Conservation (phyloP, 2,329 filamentous ascomycete species). For the Ophiostoma sp. region DNA sequence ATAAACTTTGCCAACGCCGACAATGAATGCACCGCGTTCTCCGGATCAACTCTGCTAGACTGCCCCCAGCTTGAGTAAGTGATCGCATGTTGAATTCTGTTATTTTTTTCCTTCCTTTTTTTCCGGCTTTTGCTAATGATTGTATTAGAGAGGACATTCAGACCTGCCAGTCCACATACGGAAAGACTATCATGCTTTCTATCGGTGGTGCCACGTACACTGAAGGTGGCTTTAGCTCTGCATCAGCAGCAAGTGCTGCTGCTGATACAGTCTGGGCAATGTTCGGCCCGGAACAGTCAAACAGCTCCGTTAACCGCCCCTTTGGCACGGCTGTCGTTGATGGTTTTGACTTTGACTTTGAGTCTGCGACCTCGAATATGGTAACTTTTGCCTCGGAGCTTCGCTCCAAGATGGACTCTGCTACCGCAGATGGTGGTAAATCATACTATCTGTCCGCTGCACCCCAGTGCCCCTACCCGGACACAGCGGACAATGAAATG, state of each 20-base stretch:
- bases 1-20: conserved; percentile 62
- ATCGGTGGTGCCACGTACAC: conserved; percentile 66
- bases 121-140: neutral
- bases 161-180: conserved; percentile 55
- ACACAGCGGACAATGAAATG: conserved; percentile 53
- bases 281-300: conserved; percentile 54
- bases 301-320: conserved; percentile 51
- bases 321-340: conserved; percentile 63
- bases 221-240: conserved; percentile 60
- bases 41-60: conserved; percentile 52
- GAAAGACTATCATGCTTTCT: conserved; percentile 68
- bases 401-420: conserved; percentile 50
- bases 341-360: conserved; percentile 74
- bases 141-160: conserved; percentile 44
- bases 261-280: conserved; percentile 64
- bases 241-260: conserved; percentile 46
- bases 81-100: neutral
- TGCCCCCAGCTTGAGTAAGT: conserved; percentile 62
- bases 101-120: neutral
- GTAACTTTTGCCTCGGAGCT: conserved; percentile 55
- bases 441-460: conserved; percentile 58
- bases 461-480: conserved; percentile 64
- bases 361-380: conserved; percentile 56
- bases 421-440: conserved; percentile 44
- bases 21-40: conserved; percentile 55